Evolutionary conservation across 768 basidiomycete genomes (phyloP).

Genomic region (Hericium erinaceus): DNA sequence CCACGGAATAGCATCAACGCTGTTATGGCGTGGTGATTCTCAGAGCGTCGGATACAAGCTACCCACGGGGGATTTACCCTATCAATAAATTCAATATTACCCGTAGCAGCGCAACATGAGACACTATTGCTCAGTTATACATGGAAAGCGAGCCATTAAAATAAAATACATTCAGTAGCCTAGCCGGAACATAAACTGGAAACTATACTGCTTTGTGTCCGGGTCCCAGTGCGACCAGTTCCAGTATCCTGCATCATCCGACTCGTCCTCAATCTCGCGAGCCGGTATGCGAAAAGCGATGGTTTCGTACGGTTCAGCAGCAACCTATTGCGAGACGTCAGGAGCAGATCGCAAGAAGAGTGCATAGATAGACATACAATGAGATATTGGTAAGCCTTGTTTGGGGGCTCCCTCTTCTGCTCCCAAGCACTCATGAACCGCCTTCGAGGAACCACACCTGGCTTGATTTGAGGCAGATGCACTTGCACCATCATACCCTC

Average conservation of each 20-base stretch:
- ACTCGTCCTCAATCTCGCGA: constrained; percentile 92
- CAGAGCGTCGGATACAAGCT: too few relatives aligned
- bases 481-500: constrained; percentile 98
- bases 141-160: background rate
- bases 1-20: too few relatives aligned
- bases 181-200: constrained; percentile 93
- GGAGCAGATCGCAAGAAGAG: background rate
- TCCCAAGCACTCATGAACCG: constrained; percentile 98
- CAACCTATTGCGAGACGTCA: constrained; percentile 58
- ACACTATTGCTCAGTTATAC: background rate
- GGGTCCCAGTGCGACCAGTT: constrained; percentile 99
- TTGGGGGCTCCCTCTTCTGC: constrained; percentile 89
- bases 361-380: constrained; percentile 52
- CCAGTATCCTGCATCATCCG: constrained; percentile 84
- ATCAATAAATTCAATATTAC: too few relatives aligned
- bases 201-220: constrained; percentile 97
- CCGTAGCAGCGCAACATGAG: too few relatives aligned
- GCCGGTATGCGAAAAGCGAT: constrained; percentile 99
- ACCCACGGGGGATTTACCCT: too few relatives aligned
- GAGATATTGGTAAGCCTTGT: constrained; percentile 95
- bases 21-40: too few relatives aligned
- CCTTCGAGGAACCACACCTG: constrained; percentile 72
- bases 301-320: constrained; percentile 98
- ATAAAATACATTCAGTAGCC: constrained; percentile 20
- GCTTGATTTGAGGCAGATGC: constrained; percentile 89